Conservation (phyloP, 345 rosid species). For the Salix koriyanagi region DNA sequence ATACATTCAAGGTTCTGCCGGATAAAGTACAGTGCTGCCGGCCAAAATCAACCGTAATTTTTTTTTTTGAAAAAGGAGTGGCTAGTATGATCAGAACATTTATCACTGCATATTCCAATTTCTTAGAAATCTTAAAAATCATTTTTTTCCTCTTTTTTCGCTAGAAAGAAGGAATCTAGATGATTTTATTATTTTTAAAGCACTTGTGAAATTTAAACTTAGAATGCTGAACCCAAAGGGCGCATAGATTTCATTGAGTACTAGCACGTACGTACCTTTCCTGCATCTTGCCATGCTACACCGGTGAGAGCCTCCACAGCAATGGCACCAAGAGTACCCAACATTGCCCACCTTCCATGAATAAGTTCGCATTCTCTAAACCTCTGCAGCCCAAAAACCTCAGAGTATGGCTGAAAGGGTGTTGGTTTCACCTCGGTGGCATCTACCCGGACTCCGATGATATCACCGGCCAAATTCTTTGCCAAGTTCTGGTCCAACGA, state of each 20-base stretch:
- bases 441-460: constrained; percentile 53
- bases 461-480: constrained; percentile 67
- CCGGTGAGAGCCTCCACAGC: constrained; percentile 70
- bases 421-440: constrained; percentile 56
- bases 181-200: too few relatives aligned
- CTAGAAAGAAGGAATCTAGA: too few relatives aligned
- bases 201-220: too few relatives aligned
- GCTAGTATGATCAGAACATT: too few relatives aligned
- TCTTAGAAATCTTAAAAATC: background rate
- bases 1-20: too few relatives aligned
- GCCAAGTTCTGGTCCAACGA: constrained; percentile 87
- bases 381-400: constrained; percentile 79
- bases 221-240: too few relatives aligned
- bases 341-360: constrained; percentile 93
- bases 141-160: background rate
- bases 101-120: too few relatives aligned
- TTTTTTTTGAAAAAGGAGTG: too few relatives aligned
- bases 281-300: constrained; percentile 71
- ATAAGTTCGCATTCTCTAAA: constrained; percentile 92
- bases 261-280: constrained; percentile 39
- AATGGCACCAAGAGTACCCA: constrained; percentile 66
- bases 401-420: constrained; percentile 80
- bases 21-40: too few relatives aligned
- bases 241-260: too few relatives aligned
- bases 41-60: too few relatives aligned